Evolutionary conservation across 495 filamentous ascomycete species (phyloP).

Genomic region (Niebla homalea): DNA sequence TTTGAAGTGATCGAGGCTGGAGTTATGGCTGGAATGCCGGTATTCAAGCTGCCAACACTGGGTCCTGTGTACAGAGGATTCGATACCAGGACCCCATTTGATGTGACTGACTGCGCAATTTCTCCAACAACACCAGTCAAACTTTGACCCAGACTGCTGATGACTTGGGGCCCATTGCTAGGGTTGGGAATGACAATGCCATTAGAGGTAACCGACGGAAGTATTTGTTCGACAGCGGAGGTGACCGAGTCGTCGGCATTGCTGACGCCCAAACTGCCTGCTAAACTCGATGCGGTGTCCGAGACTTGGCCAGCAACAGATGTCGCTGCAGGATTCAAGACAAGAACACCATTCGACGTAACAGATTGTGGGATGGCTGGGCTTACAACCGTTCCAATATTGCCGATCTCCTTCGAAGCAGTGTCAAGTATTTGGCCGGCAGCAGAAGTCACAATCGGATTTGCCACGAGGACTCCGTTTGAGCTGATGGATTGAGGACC

Average conservation of each 20-base stretch:
- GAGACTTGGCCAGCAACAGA: not conserved
- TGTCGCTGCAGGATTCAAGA: not conserved
- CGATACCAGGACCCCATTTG: not conserved
- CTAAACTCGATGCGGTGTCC: too few species aligned
- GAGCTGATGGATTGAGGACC: not conserved
- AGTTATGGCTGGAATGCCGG: not conserved
- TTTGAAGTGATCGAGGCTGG: not conserved
- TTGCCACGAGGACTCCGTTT: not conserved
- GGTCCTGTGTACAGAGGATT: not conserved
- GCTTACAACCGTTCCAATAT: not conserved
- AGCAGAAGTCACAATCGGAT: not conserved
- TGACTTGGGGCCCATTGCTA: not conserved
- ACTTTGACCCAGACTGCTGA: not conserved
- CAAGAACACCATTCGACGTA: not conserved
- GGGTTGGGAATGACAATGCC: conserved; percentile 1
- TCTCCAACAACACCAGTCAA: not conserved
- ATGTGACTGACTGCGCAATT: not conserved
- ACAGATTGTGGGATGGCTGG: not conserved
- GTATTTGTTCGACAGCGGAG: conserved; percentile 4
- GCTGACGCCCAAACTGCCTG: not conserved
- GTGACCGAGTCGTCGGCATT: not conserved
- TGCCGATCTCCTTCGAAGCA: too few species aligned
- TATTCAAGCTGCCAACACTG: not conserved
- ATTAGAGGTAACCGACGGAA: conserved; percentile 8
- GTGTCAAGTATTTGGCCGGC: too few species aligned